These are phyloP conservation scores for Penicillium frequentans DNA, from an alignment of 2,329 filamentous ascomycete genomes.

Conservation along the genomic window DNA sequence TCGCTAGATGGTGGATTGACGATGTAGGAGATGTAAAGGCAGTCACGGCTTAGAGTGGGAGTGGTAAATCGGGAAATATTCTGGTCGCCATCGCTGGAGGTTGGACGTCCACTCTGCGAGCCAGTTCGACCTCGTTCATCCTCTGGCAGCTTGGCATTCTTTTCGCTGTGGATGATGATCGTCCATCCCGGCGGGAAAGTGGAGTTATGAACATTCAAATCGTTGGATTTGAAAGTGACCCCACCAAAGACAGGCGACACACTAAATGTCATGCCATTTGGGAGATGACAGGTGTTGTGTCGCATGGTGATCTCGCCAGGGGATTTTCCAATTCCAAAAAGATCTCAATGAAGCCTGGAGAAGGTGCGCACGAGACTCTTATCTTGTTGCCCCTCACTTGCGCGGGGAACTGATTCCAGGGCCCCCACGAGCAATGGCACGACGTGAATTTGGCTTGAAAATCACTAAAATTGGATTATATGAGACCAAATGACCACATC, in stretches of 20 bases:
- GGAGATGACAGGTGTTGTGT: slow-evolving; percentile 57
- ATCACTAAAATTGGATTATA: background rate
- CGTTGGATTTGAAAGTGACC: slow-evolving; percentile 81
- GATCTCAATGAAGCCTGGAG: background rate
- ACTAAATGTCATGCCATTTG: slow-evolving; percentile 81
- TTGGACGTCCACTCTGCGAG: slow-evolving; percentile 13
- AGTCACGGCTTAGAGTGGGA: slow-evolving; percentile 77
- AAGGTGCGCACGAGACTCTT: background rate
- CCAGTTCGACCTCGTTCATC: slow-evolving; percentile 18
- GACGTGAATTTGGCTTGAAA: background rate
- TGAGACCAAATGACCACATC: background rate
- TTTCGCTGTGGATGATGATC: slow-evolving; percentile 75
- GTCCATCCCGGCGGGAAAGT: slow-evolving; percentile 81
- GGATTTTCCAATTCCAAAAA: background rate
- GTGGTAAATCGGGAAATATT: slow-evolving; percentile 59
- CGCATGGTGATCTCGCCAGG: slow-evolving; percentile 22
- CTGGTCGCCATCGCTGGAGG: slow-evolving; percentile 21
- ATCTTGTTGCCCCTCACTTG: background rate
- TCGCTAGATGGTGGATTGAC: slow-evolving; percentile 78
- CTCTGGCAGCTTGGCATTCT: slow-evolving; percentile 33
- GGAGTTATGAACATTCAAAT: slow-evolving; percentile 66
- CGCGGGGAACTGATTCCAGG: background rate
- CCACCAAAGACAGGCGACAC: slow-evolving; percentile 89
- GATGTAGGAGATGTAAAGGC: slow-evolving; percentile 87
- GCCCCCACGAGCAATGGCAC: background rate